Evolutionary conservation across 2,329 filamentous ascomycete genomes (phyloP).

Genomic region (Elsinoe fawcettii): DNA sequence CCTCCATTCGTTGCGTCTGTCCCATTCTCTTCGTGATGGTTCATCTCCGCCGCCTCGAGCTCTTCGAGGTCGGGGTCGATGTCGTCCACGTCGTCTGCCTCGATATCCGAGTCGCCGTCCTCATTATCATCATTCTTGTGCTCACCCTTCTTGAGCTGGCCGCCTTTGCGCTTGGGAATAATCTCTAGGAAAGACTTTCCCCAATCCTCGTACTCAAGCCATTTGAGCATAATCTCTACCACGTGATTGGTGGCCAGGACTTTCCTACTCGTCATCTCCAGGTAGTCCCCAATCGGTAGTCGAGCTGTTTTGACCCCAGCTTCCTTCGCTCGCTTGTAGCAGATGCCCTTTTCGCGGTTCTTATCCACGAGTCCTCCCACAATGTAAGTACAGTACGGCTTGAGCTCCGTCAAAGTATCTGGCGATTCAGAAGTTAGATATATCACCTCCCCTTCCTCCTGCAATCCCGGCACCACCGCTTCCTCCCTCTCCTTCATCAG

Average conservation of each 20-base stretch:
- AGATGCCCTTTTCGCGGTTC: conserved; percentile 91
- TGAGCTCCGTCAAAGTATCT: conserved; percentile 71
- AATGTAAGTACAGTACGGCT: conserved; percentile 84
- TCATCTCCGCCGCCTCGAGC: conserved; percentile 11
- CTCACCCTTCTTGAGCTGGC: conserved; percentile 47
- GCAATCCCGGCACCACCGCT: conserved; percentile 16
- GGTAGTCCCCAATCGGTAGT: conserved; percentile 88
- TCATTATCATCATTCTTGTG: conserved; percentile 17
- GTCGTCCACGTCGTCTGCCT: conserved; percentile 16
- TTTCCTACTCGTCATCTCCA: conserved; percentile 79
- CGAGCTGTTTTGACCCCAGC: conserved; percentile 78
- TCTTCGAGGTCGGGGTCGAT: conserved; percentile 16
- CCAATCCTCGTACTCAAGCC: conserved; percentile 88
- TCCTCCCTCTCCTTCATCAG: conserved; percentile 20
- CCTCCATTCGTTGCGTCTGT: not conserved
- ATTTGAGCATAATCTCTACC: conserved; percentile 89
- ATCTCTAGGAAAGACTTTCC: conserved; percentile 78
- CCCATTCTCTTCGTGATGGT: not conserved
- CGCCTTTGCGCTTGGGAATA: conserved; percentile 86
- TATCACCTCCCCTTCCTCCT: conserved; percentile 53
- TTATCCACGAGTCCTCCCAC: conserved; percentile 92
- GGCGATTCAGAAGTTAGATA: conserved; percentile 92
- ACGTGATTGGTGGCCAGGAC: conserved; percentile 94
- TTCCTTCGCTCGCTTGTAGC: conserved; percentile 70
- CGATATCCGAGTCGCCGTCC: conserved; percentile 17